A percentile compares a stretch with the other conserved stretches of the same genome.
These are phyloP conservation scores for Spergularia bocconei DNA, from an alignment of 148 eudicot species.

Conservation along the genomic window DNA sequence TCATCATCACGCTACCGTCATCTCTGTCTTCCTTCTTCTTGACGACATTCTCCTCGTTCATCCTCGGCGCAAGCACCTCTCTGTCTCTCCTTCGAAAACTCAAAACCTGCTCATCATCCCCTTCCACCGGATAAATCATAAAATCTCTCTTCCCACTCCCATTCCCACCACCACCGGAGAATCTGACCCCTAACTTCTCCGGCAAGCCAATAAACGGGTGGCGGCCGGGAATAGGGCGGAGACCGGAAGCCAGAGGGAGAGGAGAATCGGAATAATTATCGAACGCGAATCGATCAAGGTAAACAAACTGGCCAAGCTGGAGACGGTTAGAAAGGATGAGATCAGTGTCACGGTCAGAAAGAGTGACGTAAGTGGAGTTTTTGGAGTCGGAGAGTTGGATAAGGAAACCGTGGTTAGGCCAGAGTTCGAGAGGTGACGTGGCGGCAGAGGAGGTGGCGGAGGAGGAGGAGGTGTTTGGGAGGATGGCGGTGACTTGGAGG, in stretches of 20 bases:
- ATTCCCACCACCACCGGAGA: constrained; percentile 25
- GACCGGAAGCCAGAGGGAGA: constrained; percentile 51
- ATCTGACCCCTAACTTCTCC: constrained; percentile 41
- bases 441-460: constrained; percentile 24
- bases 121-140: constrained; percentile 54
- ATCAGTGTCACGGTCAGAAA: constrained; percentile 58
- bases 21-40: constrained; percentile 7
- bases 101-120: constrained; percentile 27
- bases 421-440: constrained; percentile 39
- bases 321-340: constrained; percentile 73
- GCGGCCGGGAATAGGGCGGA: constrained; percentile 70
- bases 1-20: constrained; percentile 23
- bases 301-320: constrained; percentile 83
- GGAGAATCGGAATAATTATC: constrained; percentile 31
- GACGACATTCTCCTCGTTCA: constrained; percentile 18
- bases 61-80: constrained; percentile 23
- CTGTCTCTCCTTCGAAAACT: constrained; percentile 4
- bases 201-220: constrained; percentile 67
- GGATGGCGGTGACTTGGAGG: constrained; percentile 81
- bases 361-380: constrained; percentile 80
- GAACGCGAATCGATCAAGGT: constrained; percentile 58
- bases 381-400: constrained; percentile 80
- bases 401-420: constrained; percentile 69
- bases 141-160: constrained; percentile 38
- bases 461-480: constrained; percentile 55